Base-by-base conservation (phyloP, 1,139 yeast species). In the Geotrichum phurueaensis region DNA sequence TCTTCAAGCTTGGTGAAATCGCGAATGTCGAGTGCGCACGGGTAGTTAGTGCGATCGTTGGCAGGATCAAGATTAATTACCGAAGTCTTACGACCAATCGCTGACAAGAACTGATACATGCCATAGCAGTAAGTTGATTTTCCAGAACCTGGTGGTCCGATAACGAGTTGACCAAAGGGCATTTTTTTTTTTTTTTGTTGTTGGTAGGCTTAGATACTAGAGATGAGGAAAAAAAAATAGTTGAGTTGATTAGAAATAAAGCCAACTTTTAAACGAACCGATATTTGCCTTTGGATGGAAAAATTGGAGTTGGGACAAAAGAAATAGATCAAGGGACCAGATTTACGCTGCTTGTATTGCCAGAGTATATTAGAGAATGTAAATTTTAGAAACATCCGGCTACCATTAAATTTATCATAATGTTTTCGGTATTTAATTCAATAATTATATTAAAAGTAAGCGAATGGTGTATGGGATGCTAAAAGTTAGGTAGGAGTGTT, bases 81-180 rank as follows among this genome's bases (percentile, higher is more conserved):
- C 49, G 89, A 80, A 62, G 89, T 85, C 67, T 89, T 88, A 61
- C 99, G 79, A 7, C 99, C 99, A 54, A 95, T 90, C 0, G 98
- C 97, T 62, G 88, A 86, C 68, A 92, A 80, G 72, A 95, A 94
- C 78, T 94, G 98, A 67, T 82, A 82, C 85, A 94, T 77, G 31
- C 99, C 99, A 72, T 85, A 79, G 71, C 98, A 91, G 72, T 89
- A 95, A 0, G 99, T 95, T 0, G 97, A 89, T 71, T 95, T 95
- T 1, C 99, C 99, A 0, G 96, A 82, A 1, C 99, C 99, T 0
- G 99, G 99, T 0, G 99, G 98, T 0, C 99, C 99, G 47, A 95
- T 89, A 15, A 94, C 94, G 23, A 94, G 83, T 74, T 94, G 97
- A 1, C 96, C 97, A 73, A 89, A 92, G 50, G 75, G 74, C 76